Evolutionary conservation across 2,329 filamentous ascomycete genomes (phyloP).

Genomic region (Balansia obtecta): DNA sequence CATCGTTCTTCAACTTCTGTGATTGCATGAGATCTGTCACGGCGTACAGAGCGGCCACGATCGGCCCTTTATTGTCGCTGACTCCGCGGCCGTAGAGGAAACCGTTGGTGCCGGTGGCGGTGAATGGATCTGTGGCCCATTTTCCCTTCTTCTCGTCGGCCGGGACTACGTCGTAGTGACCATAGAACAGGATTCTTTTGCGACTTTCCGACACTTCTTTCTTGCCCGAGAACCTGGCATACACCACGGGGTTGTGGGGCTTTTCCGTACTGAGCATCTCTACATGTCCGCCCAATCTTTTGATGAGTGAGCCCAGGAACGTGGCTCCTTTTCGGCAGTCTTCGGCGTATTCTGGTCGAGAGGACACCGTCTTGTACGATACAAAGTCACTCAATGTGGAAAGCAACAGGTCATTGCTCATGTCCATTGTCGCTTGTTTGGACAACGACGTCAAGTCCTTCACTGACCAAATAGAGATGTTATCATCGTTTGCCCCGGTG

Average conservation of each 20-base stretch:
- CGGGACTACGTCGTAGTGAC: constrained; percentile 93
- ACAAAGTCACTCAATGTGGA: constrained; percentile 76
- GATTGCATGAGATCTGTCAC: constrained; percentile 79
- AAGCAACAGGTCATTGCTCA: constrained; percentile 42
- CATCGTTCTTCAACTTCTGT: constrained; percentile 74
- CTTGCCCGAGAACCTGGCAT: constrained; percentile 75
- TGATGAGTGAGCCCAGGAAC: constrained; percentile 81
- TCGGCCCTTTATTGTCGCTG: constrained; percentile 94
- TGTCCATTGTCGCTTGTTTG: constrained; percentile 24
- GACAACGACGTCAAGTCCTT: constrained; percentile 20
- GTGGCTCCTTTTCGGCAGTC: constrained; percentile 90
- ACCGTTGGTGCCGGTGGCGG: constrained; percentile 78
- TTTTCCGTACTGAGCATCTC: constrained; percentile 79
- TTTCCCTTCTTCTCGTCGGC: constrained; percentile 72
- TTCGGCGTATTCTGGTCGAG: constrained; percentile 70
- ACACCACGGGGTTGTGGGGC: constrained; percentile 81
- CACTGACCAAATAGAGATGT: constrained; percentile 79
- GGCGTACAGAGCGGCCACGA: constrained; percentile 86
- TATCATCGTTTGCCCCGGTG: constrained; percentile 86
- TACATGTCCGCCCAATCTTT: constrained; percentile 77
- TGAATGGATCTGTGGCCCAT: constrained; percentile 82
- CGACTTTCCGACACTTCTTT: constrained; percentile 50
- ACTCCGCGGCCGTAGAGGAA: constrained; percentile 94
- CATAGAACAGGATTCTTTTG: constrained; percentile 91
- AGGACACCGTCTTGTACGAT: constrained; percentile 83